phyloP scores from a whole-genome alignment of 2,329 filamentous ascomycete species.

The Aureobasidium uvarum region DNA sequence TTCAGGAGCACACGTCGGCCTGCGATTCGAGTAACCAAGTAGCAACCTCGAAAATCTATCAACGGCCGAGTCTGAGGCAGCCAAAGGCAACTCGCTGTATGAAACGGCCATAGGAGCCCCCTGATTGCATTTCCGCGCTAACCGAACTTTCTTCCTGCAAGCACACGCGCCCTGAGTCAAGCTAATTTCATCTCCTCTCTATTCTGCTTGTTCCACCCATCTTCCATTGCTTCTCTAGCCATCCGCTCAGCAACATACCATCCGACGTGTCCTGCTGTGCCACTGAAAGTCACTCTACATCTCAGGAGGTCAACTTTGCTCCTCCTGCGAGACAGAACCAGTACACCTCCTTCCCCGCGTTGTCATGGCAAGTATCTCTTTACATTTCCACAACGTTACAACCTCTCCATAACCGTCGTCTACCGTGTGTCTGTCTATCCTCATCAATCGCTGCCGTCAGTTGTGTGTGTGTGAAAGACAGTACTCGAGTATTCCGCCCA shows the following conservation, averaged over 20 bases:
- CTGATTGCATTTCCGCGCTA: conserved; percentile 24
- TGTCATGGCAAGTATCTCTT: conserved; percentile 23
- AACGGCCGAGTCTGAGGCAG: conserved; percentile 19
- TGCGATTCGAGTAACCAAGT: conserved; percentile 15
- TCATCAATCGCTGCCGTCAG: conserved; percentile 5
- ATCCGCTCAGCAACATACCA: background rate
- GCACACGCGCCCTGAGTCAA: conserved; percentile 4
- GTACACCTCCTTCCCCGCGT: conserved; percentile 1
- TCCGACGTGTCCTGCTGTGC: background rate
- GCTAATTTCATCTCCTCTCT: conserved; percentile 1
- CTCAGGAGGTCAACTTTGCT: background rate
- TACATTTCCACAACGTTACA: conserved; percentile 10
- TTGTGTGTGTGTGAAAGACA: background rate
- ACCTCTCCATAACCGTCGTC: conserved; percentile 3
- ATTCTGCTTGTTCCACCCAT: background rate
- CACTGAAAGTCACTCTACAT: background rate
- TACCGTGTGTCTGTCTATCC: conserved; percentile 20
- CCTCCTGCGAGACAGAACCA: background rate
- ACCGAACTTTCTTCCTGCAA: conserved; percentile 2
- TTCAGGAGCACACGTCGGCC: conserved; percentile 18
- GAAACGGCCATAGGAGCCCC: conserved; percentile 12
- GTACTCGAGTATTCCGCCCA: background rate
- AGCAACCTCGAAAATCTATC: conserved; percentile 10
- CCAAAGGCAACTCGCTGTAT: background rate
- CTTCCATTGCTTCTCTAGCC: conserved; percentile 7